phyloP scores from a whole-genome alignment of 441 rosid species.

The Manihot esculenta region DNA sequence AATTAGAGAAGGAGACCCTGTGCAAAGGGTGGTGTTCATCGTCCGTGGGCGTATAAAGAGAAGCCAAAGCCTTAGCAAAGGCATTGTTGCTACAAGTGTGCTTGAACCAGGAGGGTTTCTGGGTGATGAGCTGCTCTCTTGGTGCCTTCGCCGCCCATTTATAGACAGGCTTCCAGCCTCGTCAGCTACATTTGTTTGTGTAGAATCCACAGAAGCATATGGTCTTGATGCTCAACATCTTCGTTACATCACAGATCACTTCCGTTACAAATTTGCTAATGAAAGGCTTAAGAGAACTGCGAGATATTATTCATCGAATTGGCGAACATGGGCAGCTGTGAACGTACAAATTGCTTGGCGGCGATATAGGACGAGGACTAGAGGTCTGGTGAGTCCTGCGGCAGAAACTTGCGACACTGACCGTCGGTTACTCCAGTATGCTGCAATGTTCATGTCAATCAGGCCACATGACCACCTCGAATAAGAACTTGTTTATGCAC shows the following conservation, averaged over 20 bases:
- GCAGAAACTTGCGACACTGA: conserved; percentile 30
- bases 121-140: conserved; percentile 64
- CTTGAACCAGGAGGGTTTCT: conserved; percentile 60
- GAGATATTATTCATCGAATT: conserved; percentile 70
- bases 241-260: conserved; percentile 62
- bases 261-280: conserved; percentile 62
- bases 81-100: conserved; percentile 49
- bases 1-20: conserved; percentile 73
- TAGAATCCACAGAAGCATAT: conserved; percentile 53
- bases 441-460: conserved; percentile 77
- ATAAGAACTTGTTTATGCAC: conserved; percentile 19
- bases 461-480: conserved; percentile 82
- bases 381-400: conserved; percentile 39
- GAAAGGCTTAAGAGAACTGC: conserved; percentile 62
- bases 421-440: conserved; percentile 49
- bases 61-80: conserved; percentile 56
- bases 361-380: conserved; percentile 47
- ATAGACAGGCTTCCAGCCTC: conserved; percentile 62
- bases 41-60: conserved; percentile 50
- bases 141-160: conserved; percentile 73
- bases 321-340: conserved; percentile 81
- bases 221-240: conserved; percentile 50
- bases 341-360: conserved; percentile 66
- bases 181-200: conserved; percentile 58
- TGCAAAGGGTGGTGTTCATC: conserved; percentile 53